These are phyloP conservation scores for Lactarius indigo DNA, from an alignment of 768 basidiomycete genomes.

Conservation along the genomic window DNA sequence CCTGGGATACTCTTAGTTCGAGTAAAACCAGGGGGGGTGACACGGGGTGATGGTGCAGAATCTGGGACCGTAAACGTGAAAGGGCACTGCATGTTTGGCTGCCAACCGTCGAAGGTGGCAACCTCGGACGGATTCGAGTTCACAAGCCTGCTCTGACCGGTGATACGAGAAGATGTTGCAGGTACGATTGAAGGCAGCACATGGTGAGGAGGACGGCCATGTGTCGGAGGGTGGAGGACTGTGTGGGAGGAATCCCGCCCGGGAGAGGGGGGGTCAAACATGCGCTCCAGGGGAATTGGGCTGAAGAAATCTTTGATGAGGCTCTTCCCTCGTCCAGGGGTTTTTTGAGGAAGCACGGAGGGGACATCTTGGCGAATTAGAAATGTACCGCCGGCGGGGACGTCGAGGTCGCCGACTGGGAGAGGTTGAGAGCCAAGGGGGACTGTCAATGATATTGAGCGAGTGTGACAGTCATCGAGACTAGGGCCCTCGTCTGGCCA, in stretches of 20 bases:
- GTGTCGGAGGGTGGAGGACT: constrained; percentile 26
- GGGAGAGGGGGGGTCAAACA: constrained; percentile 96
- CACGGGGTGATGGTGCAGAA: constrained; percentile 30
- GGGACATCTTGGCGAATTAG: constrained; percentile 68
- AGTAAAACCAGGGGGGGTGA: constrained; percentile 51
- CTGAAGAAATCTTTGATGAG: constrained; percentile 81
- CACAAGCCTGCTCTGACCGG: constrained; percentile 39
- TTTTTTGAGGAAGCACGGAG: constrained; percentile 57
- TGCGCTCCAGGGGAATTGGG: constrained; percentile 78
- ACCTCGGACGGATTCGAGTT: constrained; percentile 52
- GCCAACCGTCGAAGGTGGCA: constrained; percentile 39
- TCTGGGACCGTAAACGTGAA: constrained; percentile 76
- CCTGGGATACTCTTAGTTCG: constrained; percentile 47
- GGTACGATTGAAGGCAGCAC: neutral
- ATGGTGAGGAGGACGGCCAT: constrained; percentile 36
- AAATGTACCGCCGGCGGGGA: constrained; percentile 59
- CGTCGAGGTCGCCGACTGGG: constrained; percentile 35
- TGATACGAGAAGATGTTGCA: neutral
- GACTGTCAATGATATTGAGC: constrained; percentile 39
- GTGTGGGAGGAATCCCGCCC: constrained; percentile 25
- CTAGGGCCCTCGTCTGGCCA: constrained; percentile 70
- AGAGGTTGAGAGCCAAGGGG: constrained; percentile 48
- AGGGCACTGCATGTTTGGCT: constrained; percentile 49
- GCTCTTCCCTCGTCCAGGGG: constrained; percentile 61
- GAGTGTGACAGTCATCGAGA: constrained; percentile 34